Percentiles rank a stretch among this genome's conserved stretches.
These are phyloP conservation scores for Annona squamosa DNA, from an alignment of 164 flowering plant genomes.

Conservation along the genomic window DNA sequence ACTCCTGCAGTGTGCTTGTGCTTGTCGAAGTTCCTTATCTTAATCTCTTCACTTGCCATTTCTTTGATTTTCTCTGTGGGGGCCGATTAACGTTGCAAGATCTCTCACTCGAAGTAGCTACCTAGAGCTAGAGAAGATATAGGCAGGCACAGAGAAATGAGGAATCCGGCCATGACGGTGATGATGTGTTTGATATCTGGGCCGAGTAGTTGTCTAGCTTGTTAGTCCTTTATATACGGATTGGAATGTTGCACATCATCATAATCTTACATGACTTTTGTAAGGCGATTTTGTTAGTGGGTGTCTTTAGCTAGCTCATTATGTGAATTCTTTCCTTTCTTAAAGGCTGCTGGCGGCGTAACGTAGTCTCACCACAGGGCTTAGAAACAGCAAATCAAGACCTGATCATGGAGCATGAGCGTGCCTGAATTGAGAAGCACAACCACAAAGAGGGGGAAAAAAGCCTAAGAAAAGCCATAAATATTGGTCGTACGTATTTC, in stretches of 20 bases:
- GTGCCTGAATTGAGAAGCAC: too few species aligned
- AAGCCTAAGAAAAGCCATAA: too few species aligned
- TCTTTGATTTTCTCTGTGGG: neutral
- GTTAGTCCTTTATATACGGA: neutral
- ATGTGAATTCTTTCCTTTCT: neutral
- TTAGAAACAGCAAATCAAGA: neutral
- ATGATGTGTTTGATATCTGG: neutral
- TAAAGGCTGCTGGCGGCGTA: neutral
- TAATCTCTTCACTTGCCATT: conserved; percentile 25
- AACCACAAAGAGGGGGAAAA: too few species aligned
- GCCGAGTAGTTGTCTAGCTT: neutral
- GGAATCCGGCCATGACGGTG: neutral
- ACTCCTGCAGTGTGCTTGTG: conserved; percentile 33
- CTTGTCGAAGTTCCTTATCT: conserved; percentile 40
- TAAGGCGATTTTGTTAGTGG: neutral
- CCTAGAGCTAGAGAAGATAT: neutral
- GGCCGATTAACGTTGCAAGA: neutral
- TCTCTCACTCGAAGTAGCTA: neutral
- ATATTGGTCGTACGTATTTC: too few species aligned
- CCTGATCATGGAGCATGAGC: neutral
- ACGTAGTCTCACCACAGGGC: neutral
- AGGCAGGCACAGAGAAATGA: neutral
- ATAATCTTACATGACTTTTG: neutral
- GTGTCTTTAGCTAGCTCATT: neutral
- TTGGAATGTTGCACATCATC: neutral